Conservation (phyloP, 2,329 filamentous ascomycete genomes). For the Ascochyta rabiei region DNA sequence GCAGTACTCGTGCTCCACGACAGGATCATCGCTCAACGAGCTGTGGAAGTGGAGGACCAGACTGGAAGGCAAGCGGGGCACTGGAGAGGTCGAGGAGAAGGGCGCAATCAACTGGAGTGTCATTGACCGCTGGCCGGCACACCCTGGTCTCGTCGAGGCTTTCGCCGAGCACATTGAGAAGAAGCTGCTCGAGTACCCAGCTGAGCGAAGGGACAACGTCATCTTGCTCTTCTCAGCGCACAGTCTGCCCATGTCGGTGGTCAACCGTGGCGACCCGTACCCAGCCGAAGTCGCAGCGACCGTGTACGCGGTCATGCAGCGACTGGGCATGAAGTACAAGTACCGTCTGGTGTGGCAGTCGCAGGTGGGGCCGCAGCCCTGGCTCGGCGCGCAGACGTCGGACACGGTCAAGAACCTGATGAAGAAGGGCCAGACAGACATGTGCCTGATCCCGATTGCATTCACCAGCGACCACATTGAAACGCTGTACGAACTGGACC, state of each 20-base stretch:
- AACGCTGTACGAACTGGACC: constrained; percentile 90
- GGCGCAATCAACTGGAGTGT: constrained; percentile 94
- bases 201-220: constrained; percentile 77
- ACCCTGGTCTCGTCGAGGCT: constrained; percentile 85
- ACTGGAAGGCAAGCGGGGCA: constrained; percentile 75
- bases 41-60: constrained; percentile 95
- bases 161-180: constrained; percentile 92
- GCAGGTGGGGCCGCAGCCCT: constrained; percentile 92
- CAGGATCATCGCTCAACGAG: constrained; percentile 94
- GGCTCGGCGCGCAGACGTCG: constrained; percentile 92
- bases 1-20: constrained; percentile 97
- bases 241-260: constrained; percentile 94
- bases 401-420: constrained; percentile 88
- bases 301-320: constrained; percentile 94
- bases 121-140: constrained; percentile 96
- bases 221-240: constrained; percentile 94
- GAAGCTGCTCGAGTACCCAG: constrained; percentile 81
- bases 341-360: constrained; percentile 98
- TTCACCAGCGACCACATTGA: constrained; percentile 99
- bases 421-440: constrained; percentile 86
- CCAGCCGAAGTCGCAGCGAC: constrained; percentile 95
- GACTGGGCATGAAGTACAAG: constrained; percentile 83
- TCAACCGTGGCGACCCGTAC: constrained; percentile 96
- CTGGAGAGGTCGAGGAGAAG: constrained; percentile 57
- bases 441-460: constrained; percentile 91